Evolutionary conservation across 495 filamentous ascomycete species (phyloP).

Genomic region (Thozetella sp.): DNA sequence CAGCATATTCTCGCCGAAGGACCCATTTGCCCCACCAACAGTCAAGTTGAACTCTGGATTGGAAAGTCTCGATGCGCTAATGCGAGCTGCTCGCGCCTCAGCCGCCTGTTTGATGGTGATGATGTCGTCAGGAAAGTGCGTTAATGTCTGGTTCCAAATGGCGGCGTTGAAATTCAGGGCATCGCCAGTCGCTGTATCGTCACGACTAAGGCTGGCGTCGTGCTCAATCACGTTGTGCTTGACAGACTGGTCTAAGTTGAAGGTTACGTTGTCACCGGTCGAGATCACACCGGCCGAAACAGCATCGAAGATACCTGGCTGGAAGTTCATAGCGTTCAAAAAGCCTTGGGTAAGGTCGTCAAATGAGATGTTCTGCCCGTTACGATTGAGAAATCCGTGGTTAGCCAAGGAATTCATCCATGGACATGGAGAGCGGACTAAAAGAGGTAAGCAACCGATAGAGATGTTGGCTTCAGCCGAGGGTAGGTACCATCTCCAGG

Average conservation of each 20-base stretch:
- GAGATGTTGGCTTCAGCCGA: too few species aligned
- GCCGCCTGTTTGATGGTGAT: neutral
- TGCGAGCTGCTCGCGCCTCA: neutral
- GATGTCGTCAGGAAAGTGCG: neutral
- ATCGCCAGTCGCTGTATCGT: neutral
- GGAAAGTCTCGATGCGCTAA: neutral
- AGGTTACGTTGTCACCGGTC: neutral
- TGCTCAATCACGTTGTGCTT: neutral
- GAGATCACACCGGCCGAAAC: neutral
- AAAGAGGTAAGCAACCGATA: too few species aligned
- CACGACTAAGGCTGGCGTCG: neutral
- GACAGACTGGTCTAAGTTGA: neutral
- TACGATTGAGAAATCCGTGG: neutral
- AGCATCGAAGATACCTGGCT: neutral
- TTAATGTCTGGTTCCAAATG: neutral
- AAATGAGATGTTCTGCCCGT: neutral
- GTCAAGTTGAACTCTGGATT: neutral
- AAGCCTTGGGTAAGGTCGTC: neutral
- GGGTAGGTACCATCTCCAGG: too few species aligned
- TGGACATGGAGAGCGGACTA: too few species aligned
- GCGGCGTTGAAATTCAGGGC: neutral
- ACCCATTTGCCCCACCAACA: too few species aligned
- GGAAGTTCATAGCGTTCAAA: neutral
- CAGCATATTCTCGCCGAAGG: neutral
- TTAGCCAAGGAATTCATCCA: neutral